phyloP scores from a whole-genome alignment of 139 green algal species.

The Deuterostichococcus epilithicus region DNA sequence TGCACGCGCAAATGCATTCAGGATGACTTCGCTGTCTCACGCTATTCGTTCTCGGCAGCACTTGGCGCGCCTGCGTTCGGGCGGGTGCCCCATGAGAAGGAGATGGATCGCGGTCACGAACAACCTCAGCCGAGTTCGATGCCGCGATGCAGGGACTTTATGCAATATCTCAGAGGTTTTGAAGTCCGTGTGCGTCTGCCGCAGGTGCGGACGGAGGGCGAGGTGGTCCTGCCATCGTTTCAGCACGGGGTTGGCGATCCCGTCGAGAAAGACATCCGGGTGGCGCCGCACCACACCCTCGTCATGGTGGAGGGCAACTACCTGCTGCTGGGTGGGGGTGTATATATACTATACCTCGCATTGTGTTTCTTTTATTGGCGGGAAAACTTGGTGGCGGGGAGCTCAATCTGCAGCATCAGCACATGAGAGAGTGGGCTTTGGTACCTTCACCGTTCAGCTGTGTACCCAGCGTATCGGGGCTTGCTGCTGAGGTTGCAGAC shows the following conservation, averaged over 20 bases:
- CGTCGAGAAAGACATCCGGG: conserved; percentile 46
- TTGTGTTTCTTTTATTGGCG: background rate
- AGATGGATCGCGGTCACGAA: background rate
- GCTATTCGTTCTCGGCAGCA: background rate
- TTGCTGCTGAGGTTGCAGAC: background rate
- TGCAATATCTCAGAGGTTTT: background rate
- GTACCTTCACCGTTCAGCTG: background rate
- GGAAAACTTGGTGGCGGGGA: background rate
- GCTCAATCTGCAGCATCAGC: background rate
- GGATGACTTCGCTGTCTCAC: background rate
- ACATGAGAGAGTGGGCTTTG: background rate
- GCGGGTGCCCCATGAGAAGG: background rate
- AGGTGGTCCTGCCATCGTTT: conserved; percentile 65
- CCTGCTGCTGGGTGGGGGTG: conserved; percentile 58
- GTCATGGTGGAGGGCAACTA: conserved; percentile 89
- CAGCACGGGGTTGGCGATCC: conserved; percentile 82
- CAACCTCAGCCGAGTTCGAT: background rate
- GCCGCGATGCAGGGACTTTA: background rate
- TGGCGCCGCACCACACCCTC: conserved; percentile 41
- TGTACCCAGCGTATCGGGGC: too few species aligned
- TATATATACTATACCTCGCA: background rate
- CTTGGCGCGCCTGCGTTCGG: background rate
- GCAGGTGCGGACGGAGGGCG: background rate
- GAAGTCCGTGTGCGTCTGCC: background rate
- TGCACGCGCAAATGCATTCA: too few species aligned